phyloP scores from a whole-genome alignment of 306 rosid species.

The Citrullus mucosospermus region DNA sequence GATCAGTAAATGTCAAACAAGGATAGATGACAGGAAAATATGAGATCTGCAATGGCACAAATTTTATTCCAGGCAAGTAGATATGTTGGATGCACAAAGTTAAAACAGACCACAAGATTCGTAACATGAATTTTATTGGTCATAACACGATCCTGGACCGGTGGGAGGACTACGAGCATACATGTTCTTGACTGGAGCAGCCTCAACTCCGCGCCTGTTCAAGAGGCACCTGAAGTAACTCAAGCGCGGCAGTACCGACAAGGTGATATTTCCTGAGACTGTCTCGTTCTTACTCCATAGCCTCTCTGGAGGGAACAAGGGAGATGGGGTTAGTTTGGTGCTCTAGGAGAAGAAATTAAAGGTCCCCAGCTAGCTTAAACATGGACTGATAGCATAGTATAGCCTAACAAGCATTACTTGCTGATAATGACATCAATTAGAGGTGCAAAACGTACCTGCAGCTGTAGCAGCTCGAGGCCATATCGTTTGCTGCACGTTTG shows the following conservation, averaged over 20 bases:
- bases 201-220: slow-evolving; percentile 65
- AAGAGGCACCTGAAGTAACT: slow-evolving; percentile 78
- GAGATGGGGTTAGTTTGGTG: neutral
- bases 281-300: slow-evolving; percentile 63
- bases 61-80: slow-evolving; percentile 1
- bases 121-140: slow-evolving; percentile 26
- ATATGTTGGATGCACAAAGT: neutral
- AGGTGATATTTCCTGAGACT: slow-evolving; percentile 23
- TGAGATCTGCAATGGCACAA: neutral
- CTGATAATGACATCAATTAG: neutral
- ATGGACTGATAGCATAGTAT: neutral
- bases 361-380: neutral
- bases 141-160: slow-evolving; percentile 81
- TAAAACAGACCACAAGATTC: neutral
- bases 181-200: slow-evolving; percentile 64
- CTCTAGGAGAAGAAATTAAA: neutral
- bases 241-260: slow-evolving; percentile 46
- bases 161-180: slow-evolving; percentile 60
- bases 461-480: slow-evolving; percentile 99
- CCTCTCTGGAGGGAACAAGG: slow-evolving; percentile 39
- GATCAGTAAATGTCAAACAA: neutral
- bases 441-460: slow-evolving; percentile 51
- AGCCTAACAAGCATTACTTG: neutral
- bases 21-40: neutral
- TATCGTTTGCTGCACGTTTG: slow-evolving; percentile 76